Base-by-base conservation (phyloP, 768 basidiomycete genomes). In the Leccinum rimulosum region DNA sequence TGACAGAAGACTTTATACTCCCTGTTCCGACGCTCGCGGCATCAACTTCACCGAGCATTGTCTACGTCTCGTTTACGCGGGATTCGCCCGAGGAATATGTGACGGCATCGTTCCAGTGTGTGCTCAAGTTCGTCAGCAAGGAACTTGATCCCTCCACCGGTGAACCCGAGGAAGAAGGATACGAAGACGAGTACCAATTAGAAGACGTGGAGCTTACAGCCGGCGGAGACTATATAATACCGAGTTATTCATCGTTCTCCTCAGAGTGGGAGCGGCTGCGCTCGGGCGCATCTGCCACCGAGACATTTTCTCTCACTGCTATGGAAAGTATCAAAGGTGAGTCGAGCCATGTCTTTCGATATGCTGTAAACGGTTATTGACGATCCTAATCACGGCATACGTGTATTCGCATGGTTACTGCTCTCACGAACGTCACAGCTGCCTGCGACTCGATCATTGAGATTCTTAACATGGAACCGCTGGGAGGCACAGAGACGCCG, bases 111-210 rank as follows among this genome's bases (percentile, higher is more conserved):
- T 98, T 98, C 84, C 82, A 83, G 61, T 97, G 94, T 70, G 84
- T 87, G 9, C 86, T 99, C 73, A 94, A 93, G 74, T 99, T 97
- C 70, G 79, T 95, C 66, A 95, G 92, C 78, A 99, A 98, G 75
- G 97, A 99, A 71, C 84, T 98, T 17, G 97, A 99, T 74, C 97
- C 97, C 12, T 83, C 89, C 49, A 95, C 91, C 14, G 95, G 95
- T 25, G 87, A 92, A 68, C 97, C 97, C 9, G 97, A 99, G 75
- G 93, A 91, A 63, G 95, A 97, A 55, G 97, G 97, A n/a, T 99
- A 98, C 73, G 92, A 95, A 70, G 97, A 98, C 77, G 96, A 98
- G 75, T 99, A 99, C 75, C 92, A 93, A 73, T 78, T 98, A 47
- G 97, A 99, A 73, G 97, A 98, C 61, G 84, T 97, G 57, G 97